A percentile compares a stretch with the other conserved stretches of the same genome.
Conservation (phyloP, 495 filamentous ascomycete species). For the Penicillium lividum region DNA sequence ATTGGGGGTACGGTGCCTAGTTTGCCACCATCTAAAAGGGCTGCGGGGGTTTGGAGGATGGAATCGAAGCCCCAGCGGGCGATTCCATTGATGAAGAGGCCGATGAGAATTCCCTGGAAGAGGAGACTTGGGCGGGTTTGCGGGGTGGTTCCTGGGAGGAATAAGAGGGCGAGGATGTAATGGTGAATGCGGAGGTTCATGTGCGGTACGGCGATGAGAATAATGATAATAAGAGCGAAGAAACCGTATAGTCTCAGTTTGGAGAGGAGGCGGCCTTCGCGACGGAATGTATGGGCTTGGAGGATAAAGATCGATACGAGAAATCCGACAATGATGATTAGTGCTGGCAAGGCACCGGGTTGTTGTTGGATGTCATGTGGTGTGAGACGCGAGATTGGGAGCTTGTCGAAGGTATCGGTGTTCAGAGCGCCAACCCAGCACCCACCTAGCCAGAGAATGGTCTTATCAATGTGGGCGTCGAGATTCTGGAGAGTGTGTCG, state of each 20-base stretch:
- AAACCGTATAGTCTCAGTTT: slow-evolving; percentile 68
- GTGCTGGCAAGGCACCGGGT: slow-evolving; percentile 67
- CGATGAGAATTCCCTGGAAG: slow-evolving; percentile 63
- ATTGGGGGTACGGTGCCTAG: slow-evolving; percentile 50
- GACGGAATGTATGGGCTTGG: slow-evolving; percentile 68
- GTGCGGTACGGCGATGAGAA: slow-evolving; percentile 54
- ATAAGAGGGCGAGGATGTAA: slow-evolving; percentile 61
- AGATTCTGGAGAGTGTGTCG: slow-evolving; percentile 53
- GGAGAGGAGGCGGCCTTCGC: slow-evolving; percentile 61
- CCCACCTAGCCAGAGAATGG: slow-evolving; percentile 70
- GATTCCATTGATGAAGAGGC: slow-evolving; percentile 65
- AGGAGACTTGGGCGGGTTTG: slow-evolving; percentile 59
- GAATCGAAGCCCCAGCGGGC: slow-evolving; percentile 66
- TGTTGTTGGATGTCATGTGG: slow-evolving; percentile 72
- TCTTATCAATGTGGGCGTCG: slow-evolving; percentile 70
- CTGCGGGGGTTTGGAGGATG: slow-evolving; percentile 58
- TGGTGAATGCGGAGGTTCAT: slow-evolving; percentile 67
- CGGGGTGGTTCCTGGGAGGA: slow-evolving; percentile 58
- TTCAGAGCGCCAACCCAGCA: slow-evolving; percentile 78
- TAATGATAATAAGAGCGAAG: slow-evolving; percentile 41
- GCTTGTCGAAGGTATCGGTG: slow-evolving; percentile 73
- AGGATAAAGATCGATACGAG: slow-evolving; percentile 53
- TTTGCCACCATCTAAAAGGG: slow-evolving; percentile 50
- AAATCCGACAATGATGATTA: slow-evolving; percentile 61
- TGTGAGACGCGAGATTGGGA: slow-evolving; percentile 76